Base-by-base conservation (phyloP, 2,329 filamentous ascomycete species). In the Periconia digitata region DNA sequence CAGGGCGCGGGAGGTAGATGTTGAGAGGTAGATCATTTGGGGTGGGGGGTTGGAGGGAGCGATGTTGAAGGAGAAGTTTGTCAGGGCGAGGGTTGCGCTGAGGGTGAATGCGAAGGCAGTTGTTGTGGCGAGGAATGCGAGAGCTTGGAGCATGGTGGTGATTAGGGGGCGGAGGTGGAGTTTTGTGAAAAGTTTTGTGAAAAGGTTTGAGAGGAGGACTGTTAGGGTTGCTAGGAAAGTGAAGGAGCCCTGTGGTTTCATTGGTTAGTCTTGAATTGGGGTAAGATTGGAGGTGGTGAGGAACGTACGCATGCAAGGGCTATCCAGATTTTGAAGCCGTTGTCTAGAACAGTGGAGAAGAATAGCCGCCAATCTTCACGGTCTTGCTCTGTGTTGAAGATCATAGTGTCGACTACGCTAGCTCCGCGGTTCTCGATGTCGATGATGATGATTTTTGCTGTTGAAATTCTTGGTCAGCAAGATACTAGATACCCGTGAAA, bases 231-330 rank as follows among this genome's bases (percentile, higher is more conserved):
- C 49, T 3, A 67, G 38, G 29, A 59, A 57, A 17, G 51, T 51
- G 36, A 66, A 57, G 10, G 46, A 55, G 32, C 52, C 54, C 64
- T 67, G 23, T 16, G 21, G 17, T 21, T 21, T 39, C 10, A 10
- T 4, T 5, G 5, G 23, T 59, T 43, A 56, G 58, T 34, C 37
- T 34, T 18, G 29, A 22, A 47, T 27, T 39, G 42, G 10, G 13
- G 15, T 16, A 21, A 13, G 13, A 7, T n/a, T n/a, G 23, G 2
- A 12, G 35, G 17, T 17, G 3, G 7, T 16, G 13, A 6, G 3
- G 4, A n/a, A 61, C 61, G 20, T 58, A 67, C 64, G 10, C 51
- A 48, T 32, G 49, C 60, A 23, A 66, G 60, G 8, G 63, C 55
- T 29, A 64, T 49, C 58, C 58, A 66, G 17, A 64, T 55, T 13